These are phyloP conservation scores for Microthyrium microscopicum DNA, from an alignment of 2,329 filamentous ascomycete species.

Conservation along the genomic window DNA sequence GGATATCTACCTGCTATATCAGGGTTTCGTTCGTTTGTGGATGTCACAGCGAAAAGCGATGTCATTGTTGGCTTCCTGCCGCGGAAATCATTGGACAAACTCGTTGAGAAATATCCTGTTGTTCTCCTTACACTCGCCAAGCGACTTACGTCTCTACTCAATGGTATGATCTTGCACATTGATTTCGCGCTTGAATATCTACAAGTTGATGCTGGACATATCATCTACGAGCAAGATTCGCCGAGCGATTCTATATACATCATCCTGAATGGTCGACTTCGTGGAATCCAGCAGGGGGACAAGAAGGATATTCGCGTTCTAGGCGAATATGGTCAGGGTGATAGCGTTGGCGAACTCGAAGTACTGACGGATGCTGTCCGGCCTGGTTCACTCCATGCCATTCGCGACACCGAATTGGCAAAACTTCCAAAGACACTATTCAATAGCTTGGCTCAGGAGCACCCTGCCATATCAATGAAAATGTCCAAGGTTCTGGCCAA, in stretches of 20 bases:
- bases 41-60: slow-evolving; percentile 93
- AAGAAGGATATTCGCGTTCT: slow-evolving; percentile 71
- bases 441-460: slow-evolving; percentile 92
- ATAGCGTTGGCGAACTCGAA: slow-evolving; percentile 92
- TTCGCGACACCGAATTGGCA: slow-evolving; percentile 87
- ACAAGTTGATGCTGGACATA: slow-evolving; percentile 86
- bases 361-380: slow-evolving; percentile 87
- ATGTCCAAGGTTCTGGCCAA: slow-evolving; percentile 97
- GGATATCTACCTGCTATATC: slow-evolving; percentile 91
- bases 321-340: slow-evolving; percentile 89
- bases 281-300: slow-evolving; percentile 66
- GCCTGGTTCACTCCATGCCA: slow-evolving; percentile 85
- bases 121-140: slow-evolving; percentile 94
- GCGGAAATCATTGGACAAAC: slow-evolving; percentile 67
- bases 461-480: slow-evolving; percentile 96
- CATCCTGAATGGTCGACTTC: slow-evolving; percentile 79
- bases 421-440: slow-evolving; percentile 93
- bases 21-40: slow-evolving; percentile 88
- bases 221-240: slow-evolving; percentile 83
- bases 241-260: slow-evolving; percentile 98
- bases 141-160: slow-evolving; percentile 73
- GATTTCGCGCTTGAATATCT: slow-evolving; percentile 98
- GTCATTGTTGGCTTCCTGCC: slow-evolving; percentile 95
- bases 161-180: slow-evolving; percentile 82
- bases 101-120: slow-evolving; percentile 83